Evolutionary conservation across 306 rosid species (phyloP), one percentile per base, ranked within the genome.

Genomic region (Quercus berberidifolia): DNA sequence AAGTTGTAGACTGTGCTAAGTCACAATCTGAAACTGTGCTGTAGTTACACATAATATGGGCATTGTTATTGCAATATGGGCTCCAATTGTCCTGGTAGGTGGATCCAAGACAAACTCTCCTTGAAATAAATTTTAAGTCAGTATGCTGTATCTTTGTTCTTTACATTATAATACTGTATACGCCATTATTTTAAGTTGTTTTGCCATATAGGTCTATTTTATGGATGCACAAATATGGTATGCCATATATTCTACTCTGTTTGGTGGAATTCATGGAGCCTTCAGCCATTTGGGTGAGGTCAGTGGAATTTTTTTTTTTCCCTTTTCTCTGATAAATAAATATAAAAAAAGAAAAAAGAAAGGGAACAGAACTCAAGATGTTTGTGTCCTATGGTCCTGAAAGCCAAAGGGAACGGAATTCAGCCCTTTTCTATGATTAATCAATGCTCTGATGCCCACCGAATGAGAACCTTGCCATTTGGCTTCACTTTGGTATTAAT

Each of bases 281-380:
- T 95, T 92, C 91, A 93, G 94, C 88, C 98, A 95, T 88, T 87
- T 95, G 93, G 99, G 99, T 55, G 99, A 95, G 99, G 99, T 95
- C 59, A 84, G 99, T 88, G 33, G 73, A 38, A 38, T 73, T 52
- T 83, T n/a, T 52, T 83, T n/a, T 60, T 68, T 55, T 65, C 55
- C 18, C 38, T 33, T 64, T 64, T 49, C 15, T 12, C 54, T 49
- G 17, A 49, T 49, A 12, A 49, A 13, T 49, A 12, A 23, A 73
- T 62, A 49, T 31, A 59, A 35, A 6, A 38, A 38, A 38, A 7
- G 1, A 2, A 38, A 7, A 38, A 38, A 38, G 2, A 38, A 38
- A 38, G 46, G 46, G 46, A 38, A 38, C 11, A 8, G 11, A 38
- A 38, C 46, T 38, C 46, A 38, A 38, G 46, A 38, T 38, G 46